Percentiles rank a stretch among this genome's conserved stretches.
phyloP scores from a whole-genome alignment of 129 eudicot genomes.

The Pulicaria dysenterica region DNA sequence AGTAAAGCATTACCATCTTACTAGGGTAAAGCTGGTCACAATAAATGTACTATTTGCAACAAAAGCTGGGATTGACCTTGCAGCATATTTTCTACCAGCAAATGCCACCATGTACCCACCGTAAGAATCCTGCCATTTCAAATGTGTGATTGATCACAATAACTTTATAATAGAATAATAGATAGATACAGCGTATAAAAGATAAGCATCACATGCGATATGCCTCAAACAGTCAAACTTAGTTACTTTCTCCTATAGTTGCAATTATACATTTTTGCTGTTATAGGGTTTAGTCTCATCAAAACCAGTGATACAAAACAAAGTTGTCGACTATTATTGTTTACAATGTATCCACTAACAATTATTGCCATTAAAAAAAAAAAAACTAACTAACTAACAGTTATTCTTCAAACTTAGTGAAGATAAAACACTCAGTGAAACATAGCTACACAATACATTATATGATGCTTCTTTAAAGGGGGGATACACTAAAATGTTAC shows the following conservation, averaged over 20 bases:
- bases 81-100: conserved; percentile 96
- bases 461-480: neutral
- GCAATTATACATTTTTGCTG: neutral
- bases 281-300: neutral
- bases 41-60: conserved; percentile 70
- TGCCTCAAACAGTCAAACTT: too few species aligned
- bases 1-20: conserved; percentile 36
- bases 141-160: neutral
- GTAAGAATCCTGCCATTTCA: conserved; percentile 47
- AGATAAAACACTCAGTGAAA: neutral
- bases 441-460: neutral
- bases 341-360: neutral
- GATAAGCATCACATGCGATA: too few species aligned
- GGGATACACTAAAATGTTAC: neutral
- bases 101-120: conserved; percentile 99
- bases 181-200: too few species aligned
- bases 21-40: conserved; percentile 92
- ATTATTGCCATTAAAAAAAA: neutral
- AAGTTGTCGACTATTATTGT: neutral
- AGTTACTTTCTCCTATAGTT: too few species aligned
- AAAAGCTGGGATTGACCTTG: conserved; percentile 83
- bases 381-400: too few species aligned
- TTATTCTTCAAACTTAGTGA: neutral
- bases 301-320: neutral
- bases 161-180: neutral